These are phyloP conservation scores for Alternaria incomplexa DNA, from an alignment of 2,329 filamentous ascomycete genomes.

Conservation along the genomic window DNA sequence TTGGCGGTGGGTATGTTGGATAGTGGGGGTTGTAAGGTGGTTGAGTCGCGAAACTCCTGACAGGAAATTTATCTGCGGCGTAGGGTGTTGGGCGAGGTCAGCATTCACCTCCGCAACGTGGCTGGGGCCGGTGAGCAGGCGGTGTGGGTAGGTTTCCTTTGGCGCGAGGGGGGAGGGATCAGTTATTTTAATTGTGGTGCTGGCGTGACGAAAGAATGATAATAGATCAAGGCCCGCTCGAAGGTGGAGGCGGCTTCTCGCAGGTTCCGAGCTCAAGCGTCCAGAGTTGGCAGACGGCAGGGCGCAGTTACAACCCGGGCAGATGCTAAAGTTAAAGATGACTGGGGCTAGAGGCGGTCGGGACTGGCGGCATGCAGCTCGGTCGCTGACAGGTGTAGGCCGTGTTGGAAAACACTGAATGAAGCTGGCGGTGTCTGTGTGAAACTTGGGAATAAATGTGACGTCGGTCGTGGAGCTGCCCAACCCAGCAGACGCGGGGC, in stretches of 20 bases:
- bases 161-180: slow-evolving; percentile 1
- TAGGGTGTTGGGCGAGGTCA: slow-evolving; percentile 1
- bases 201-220: slow-evolving; percentile 44
- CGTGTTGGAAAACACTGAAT: slow-evolving; percentile 4
- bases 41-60: slow-evolving; percentile 1
- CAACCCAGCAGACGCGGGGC: slow-evolving; percentile 5
- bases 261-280: slow-evolving; percentile 30
- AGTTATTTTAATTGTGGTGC: slow-evolving; percentile 10
- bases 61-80: slow-evolving; percentile 4
- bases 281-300: slow-evolving; percentile 15
- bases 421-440: slow-evolving; percentile 8
- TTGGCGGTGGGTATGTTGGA: slow-evolving; percentile 7
- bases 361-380: slow-evolving; percentile 24
- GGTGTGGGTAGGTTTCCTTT: not conserved
- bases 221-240: slow-evolving; percentile 28
- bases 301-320: slow-evolving; percentile 16
- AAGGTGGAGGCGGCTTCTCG: slow-evolving; percentile 35
- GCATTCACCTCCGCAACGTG: not conserved
- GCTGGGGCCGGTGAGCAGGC: not conserved
- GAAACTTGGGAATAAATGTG: slow-evolving; percentile 25
- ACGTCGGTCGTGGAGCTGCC: slow-evolving; percentile 27
- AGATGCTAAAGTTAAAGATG: slow-evolving; percentile 14
- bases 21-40: slow-evolving; percentile 5
- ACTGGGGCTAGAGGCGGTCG: slow-evolving; percentile 9
- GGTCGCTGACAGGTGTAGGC: slow-evolving; percentile 4